phyloP scores from a whole-genome alignment of 148 eudicot genomes.

The Heliamphora exappendiculata region DNA sequence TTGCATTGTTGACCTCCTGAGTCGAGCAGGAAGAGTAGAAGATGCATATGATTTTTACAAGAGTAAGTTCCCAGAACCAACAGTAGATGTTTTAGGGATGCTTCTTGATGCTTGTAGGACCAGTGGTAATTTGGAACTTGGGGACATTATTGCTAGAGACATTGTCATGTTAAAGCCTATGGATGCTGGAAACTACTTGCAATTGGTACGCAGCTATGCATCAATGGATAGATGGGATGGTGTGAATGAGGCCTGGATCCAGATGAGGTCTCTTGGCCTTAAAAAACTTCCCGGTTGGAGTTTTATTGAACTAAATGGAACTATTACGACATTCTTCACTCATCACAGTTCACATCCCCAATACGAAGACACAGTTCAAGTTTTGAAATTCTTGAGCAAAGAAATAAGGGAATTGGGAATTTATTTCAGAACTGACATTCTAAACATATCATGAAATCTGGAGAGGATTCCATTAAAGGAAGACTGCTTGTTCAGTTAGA shows the following conservation, averaged over 20 bases:
- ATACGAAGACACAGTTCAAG: slow-evolving; percentile 36
- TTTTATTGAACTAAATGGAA: slow-evolving; percentile 57
- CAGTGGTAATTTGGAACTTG: slow-evolving; percentile 48
- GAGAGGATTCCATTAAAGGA: background rate
- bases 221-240: slow-evolving; percentile 76
- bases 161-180: slow-evolving; percentile 37
- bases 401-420: slow-evolving; percentile 35
- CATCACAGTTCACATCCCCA: slow-evolving; percentile 64
- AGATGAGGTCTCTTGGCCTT: slow-evolving; percentile 77
- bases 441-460: background rate
- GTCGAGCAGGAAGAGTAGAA: slow-evolving; percentile 73
- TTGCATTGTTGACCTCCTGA: slow-evolving; percentile 80
- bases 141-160: slow-evolving; percentile 44
- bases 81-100: slow-evolving; percentile 66
- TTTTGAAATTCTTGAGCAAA: slow-evolving; percentile 40
- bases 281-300: slow-evolving; percentile 89
- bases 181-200: slow-evolving; percentile 69
- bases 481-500: background rate
- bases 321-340: slow-evolving; percentile 54
- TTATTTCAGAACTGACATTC: slow-evolving; percentile 10
- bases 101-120: slow-evolving; percentile 74
- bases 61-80: slow-evolving; percentile 44
- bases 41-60: slow-evolving; percentile 63
- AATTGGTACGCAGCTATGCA: slow-evolving; percentile 70
- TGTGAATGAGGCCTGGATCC: slow-evolving; percentile 62